Evolutionary conservation across 139 green algal species (phyloP).

Genomic region (Yamagishiella unicocca): DNA sequence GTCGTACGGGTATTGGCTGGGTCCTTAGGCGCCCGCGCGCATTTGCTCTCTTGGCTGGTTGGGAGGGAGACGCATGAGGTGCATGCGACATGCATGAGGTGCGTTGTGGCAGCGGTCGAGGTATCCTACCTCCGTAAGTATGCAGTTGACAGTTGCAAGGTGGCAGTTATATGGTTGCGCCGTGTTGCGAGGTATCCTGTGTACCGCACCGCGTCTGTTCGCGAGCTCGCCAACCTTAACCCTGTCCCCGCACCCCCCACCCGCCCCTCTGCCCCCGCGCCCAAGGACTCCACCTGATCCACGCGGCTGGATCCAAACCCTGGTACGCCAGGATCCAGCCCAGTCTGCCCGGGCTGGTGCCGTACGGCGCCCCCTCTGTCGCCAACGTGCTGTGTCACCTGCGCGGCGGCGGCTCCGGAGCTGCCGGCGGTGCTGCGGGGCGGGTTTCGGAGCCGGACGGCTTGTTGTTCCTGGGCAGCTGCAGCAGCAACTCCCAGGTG

Average conservation of each 20-base stretch:
- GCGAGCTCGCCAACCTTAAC: too few relatives aligned
- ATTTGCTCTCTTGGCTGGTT: too few relatives aligned
- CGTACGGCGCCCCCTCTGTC: not conserved
- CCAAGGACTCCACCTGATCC: slow-evolving; percentile 43
- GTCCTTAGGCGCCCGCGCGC: too few relatives aligned
- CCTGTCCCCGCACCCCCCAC: not conserved
- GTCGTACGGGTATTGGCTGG: too few relatives aligned
- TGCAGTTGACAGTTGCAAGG: not conserved
- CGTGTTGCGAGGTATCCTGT: not conserved
- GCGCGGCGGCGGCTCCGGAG: not conserved
- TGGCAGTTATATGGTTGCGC: not conserved
- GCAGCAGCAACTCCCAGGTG: slow-evolving; percentile 41
- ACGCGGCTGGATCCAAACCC: not conserved
- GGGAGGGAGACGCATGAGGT: too few relatives aligned
- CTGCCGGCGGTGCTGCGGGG: not conserved
- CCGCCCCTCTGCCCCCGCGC: not conserved
- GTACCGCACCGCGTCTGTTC: not conserved
- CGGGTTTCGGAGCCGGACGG: slow-evolving; percentile 8
- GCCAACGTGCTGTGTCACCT: slow-evolving; percentile 29
- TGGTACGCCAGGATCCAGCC: not conserved
- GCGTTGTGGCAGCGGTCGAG: not conserved
- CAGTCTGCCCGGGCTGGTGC: not conserved
- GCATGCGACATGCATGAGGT: not conserved
- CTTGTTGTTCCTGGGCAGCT: slow-evolving; percentile 53
- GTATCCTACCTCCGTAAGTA: not conserved